Base-by-base conservation (phyloP, 257 asterid genomes). In the Cynanchum wilfordii region DNA sequence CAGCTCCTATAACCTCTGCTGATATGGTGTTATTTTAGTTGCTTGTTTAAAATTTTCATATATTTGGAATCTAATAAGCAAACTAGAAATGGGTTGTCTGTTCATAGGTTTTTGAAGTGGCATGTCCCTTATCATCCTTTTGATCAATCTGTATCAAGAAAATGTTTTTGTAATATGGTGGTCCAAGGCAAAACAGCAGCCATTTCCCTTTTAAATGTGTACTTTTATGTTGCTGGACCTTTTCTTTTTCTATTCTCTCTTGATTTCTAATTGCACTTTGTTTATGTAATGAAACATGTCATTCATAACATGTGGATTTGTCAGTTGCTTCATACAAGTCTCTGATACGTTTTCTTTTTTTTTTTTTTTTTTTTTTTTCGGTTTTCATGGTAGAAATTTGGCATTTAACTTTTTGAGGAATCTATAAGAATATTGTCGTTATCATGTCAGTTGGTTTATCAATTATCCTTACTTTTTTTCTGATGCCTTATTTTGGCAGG, bases 401-500 rank as follows among this genome's bases (percentile, higher is more conserved):
- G 45, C 36, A 16, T 65, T 10, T 7, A 11, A 29, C 8, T 7
- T 16, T 20, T 5, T 19, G 56, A 27, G 5, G 27, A 73, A n/a
- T 30, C 16, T 62, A 12, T 17, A 2, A 33, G 70, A 30, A 25
- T 12, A 3, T 1, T 73, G 2, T 52, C 9, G 51, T 73, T 36
- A 64, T 2, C n/a, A 16, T 42, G 27, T 62, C 24, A 13, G 20
- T 30, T 6, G 49, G 9, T 59, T 33, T 47, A n/a, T 80, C n/a
- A 9, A 54, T 45, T 24, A 49, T 62, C 55, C 42, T 40, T 5
- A 66, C 72, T 70, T 44, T 20, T 76, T 0, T 22, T 2, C 4
- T 15, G 40, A 27, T 56, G 22, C 70, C 74, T 72, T 30, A 76
- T 75, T 60, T 54, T 73, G 72, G 54, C 85, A 93, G 98, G 98